Conservation (phyloP, 2,329 filamentous ascomycete genomes). For the Phoma sp. region DNA sequence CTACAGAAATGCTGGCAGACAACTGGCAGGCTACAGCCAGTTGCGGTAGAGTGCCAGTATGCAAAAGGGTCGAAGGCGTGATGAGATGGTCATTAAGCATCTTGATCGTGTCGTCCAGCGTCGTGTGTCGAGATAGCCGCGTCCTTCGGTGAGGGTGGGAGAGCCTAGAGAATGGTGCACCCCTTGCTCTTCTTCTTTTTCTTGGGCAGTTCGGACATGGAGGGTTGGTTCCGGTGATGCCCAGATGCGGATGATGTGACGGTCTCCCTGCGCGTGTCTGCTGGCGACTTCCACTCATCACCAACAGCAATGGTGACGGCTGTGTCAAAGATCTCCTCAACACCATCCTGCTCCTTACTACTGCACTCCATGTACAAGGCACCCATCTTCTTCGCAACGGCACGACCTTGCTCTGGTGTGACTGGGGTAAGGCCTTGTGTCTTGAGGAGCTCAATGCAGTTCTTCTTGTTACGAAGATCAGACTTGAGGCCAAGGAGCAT, state of each 20-base stretch:
- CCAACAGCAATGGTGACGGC: constrained; percentile 90
- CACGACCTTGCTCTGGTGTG: constrained; percentile 85
- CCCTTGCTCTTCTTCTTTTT: constrained; percentile 49
- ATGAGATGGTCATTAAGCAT: constrained; percentile 50
- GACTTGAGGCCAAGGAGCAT: constrained; percentile 97
- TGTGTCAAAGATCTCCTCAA: constrained; percentile 94
- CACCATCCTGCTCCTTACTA: constrained; percentile 94
- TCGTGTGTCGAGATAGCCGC: constrained; percentile 45
- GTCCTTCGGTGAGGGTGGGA: constrained; percentile 21
- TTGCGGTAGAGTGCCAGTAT: background rate
- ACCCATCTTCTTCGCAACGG: constrained; percentile 91
- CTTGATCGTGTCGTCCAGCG: constrained; percentile 51
- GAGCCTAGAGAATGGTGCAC: constrained; percentile 50
- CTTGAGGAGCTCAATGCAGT: constrained; percentile 98
- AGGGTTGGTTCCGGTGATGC: constrained; percentile 24
- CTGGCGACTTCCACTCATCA: constrained; percentile 61
- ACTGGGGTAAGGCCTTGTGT: constrained; percentile 96
- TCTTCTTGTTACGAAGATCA: constrained; percentile 92
- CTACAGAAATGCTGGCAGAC: constrained; percentile 18
- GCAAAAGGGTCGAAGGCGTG: constrained; percentile 29
- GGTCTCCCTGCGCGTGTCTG: constrained; percentile 23
- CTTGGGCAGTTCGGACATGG: constrained; percentile 28
- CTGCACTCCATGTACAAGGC: constrained; percentile 98
- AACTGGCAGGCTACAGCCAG: constrained; percentile 1
- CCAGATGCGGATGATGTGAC: constrained; percentile 28